Evolutionary conservation across 2,329 filamentous ascomycete species (phyloP), one percentile per base, ranked within the genome.

Genomic region (Botrytis paeoniae): DNA sequence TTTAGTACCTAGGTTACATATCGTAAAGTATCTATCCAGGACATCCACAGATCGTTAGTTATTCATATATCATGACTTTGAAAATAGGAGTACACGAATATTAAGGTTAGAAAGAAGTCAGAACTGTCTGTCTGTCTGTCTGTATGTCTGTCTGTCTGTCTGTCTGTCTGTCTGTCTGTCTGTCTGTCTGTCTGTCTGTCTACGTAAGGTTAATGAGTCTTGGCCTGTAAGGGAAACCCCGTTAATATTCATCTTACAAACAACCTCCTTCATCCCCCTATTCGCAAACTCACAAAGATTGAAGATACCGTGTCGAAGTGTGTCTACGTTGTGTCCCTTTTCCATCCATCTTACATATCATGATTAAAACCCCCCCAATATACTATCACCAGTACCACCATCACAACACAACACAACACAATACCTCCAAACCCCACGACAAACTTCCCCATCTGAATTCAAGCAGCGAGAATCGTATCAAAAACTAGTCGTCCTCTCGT

Each of bases 211-310:
- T 39, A 39, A 62, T n/a, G 5, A 48, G 32, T 32, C 63, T 66
- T 66, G 63, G 63, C 63, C 18, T n/a, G 12, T 37, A 51, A 65
- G 29, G 43, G 32, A 14, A 14, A 62, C 29, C 41, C 29, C 32
- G 29, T 65, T 18, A 14, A 65, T 32, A 22, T 51, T 51, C 32
- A 65, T 37, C 35, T 65, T 25, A 51, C 63, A 45, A 25, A 20
- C 35, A 51, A 65, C 32, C 43, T 37, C 43, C 63, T 37, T 51
- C 63, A 51, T n/a, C 59, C 63, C 63, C 63, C 43, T 66, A 51
- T 66, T 66, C 63, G 63, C 63, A 45, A 51, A 51, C 32, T 66
- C 63, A 51, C n/a, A 54, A n/a, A 14, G 62, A 37, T 12, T n/a
- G 22, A 39, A n/a, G 48, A n/a, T 54, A n/a, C 25, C 25, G 18